Percentiles rank a stretch among this genome's conserved stretches.
phyloP scores from a whole-genome alignment of 2,329 filamentous ascomycete genomes.

The Colletotrichum godetiae region DNA sequence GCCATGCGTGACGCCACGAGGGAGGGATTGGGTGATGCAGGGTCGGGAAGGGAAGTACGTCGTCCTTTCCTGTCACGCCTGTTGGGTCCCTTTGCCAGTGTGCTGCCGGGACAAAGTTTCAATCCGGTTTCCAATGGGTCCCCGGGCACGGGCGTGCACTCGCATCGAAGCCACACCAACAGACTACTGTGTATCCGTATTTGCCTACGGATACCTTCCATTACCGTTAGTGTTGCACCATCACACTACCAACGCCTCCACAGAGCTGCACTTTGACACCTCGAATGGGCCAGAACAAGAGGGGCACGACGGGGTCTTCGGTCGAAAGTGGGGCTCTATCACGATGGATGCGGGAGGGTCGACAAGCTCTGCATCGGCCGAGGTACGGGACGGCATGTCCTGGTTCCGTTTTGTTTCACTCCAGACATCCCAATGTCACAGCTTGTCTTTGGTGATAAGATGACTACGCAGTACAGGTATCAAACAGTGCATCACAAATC shows the following conservation, averaged over 20 bases:
- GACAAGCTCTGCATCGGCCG: conserved; percentile 17
- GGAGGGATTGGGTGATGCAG: not conserved
- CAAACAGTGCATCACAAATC: too few relatives aligned
- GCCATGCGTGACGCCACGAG: conserved; percentile 17
- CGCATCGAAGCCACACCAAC: conserved; percentile 9
- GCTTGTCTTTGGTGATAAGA: not conserved
- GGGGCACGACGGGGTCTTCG: conserved; percentile 9
- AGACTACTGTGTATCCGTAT: too few relatives aligned
- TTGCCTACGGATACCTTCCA: not conserved
- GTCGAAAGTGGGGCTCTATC: conserved; percentile 21
- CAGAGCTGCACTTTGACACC: conserved; percentile 1
- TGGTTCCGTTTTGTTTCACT: not conserved
- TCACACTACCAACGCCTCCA: not conserved
- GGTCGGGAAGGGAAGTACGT: not conserved
- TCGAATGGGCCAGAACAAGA: not conserved
- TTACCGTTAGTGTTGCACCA: not conserved
- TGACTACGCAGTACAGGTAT: not conserved
- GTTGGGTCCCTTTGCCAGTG: too few relatives aligned
- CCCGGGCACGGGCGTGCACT: conserved; percentile 24
- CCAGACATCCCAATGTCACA: not conserved
- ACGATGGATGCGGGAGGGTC: conserved; percentile 16
- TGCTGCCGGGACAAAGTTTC: conserved; percentile 31
- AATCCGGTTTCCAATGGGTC: conserved; percentile 32
- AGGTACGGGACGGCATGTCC: conserved; percentile 3
- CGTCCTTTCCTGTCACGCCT: not conserved